Evolutionary conservation across 768 basidiomycete species (phyloP).

Genomic region (Cystofilobasidium macerans): DNA sequence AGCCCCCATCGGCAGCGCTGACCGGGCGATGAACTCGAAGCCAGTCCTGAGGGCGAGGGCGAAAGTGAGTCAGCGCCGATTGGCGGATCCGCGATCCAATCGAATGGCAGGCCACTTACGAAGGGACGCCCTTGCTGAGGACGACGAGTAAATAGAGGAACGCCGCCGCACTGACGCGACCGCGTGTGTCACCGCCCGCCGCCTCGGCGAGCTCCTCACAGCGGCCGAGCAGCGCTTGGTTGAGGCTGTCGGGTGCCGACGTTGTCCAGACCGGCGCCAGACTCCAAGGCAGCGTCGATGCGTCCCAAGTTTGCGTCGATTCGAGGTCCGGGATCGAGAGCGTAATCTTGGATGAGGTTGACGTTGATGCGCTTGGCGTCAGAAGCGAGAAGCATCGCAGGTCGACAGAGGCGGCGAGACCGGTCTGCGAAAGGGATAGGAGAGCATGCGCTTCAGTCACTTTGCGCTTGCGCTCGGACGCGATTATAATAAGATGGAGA

Average conservation of each 20-base stretch:
- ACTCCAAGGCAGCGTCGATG: conserved; percentile 68
- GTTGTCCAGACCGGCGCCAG: conserved; percentile 42
- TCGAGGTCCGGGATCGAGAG: conserved; percentile 70
- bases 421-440: conserved; percentile 50
- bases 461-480: background rate
- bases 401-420: conserved; percentile 87
- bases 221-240: conserved; percentile 60
- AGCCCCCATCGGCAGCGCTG: conserved; percentile 84
- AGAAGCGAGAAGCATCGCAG: conserved; percentile 85
- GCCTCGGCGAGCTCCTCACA: conserved; percentile 44
- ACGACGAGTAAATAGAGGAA: conserved; percentile 92
- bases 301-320: conserved; percentile 70
- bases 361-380: conserved; percentile 28
- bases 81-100: background rate
- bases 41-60: background rate
- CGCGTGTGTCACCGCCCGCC: conserved; percentile 32
- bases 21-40: conserved; percentile 66
- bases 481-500: no score
- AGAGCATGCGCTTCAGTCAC: background rate
- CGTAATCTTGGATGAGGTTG: conserved; percentile 48
- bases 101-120: background rate
- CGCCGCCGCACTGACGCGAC: conserved; percentile 48
- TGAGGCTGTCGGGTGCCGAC: conserved; percentile 53
- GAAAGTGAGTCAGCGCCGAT: background rate
- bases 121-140: conserved; percentile 36